Conservation (phyloP, 208 protist genomes). For the Porcisia deanei region DNA sequence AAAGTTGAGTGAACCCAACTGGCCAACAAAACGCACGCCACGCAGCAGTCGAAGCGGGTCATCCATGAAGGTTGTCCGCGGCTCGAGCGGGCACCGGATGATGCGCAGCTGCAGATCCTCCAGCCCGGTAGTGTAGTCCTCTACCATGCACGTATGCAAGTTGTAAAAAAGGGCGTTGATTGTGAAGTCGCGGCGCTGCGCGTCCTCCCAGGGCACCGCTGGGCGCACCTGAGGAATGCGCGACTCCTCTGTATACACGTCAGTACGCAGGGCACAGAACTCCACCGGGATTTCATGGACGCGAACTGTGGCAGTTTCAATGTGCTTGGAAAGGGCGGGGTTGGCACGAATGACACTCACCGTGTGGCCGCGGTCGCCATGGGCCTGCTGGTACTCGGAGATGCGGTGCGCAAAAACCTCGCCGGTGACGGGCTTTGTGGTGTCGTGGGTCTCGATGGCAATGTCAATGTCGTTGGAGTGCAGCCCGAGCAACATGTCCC, state of each 20-base stretch:
- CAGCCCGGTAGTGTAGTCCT: constrained; percentile 95
- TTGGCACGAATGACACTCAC: constrained; percentile 96
- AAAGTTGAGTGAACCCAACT: constrained; percentile 88
- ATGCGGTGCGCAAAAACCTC: constrained; percentile 92
- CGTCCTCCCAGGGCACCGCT: constrained; percentile 94
- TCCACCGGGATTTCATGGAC: constrained; percentile 93
- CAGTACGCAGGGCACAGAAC: constrained; percentile 96
- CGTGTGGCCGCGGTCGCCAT: constrained; percentile 44
- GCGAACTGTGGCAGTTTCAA: constrained; percentile 96
- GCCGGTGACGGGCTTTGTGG: constrained; percentile 52
- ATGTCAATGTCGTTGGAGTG: constrained; percentile 98
- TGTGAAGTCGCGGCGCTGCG: constrained; percentile 97
- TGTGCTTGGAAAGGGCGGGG: constrained; percentile 98
- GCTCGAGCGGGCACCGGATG: constrained; percentile 91
- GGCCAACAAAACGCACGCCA: constrained; percentile 91
- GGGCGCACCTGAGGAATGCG: constrained; percentile 92
- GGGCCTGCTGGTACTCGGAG: constrained; percentile 60
- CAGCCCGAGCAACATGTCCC: constrained; percentile 93
- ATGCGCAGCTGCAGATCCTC: constrained; percentile 85
- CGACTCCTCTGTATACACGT: constrained; percentile 90
- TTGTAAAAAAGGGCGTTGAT: constrained; percentile 99
- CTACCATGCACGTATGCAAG: constrained; percentile 92
- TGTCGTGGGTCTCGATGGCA: constrained; percentile 86
- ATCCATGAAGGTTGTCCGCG: constrained; percentile 85
- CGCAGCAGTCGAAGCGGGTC: constrained; percentile 96